Base-by-base conservation (phyloP, 2,329 filamentous ascomycete genomes). In the Colletotrichum trifolii region DNA sequence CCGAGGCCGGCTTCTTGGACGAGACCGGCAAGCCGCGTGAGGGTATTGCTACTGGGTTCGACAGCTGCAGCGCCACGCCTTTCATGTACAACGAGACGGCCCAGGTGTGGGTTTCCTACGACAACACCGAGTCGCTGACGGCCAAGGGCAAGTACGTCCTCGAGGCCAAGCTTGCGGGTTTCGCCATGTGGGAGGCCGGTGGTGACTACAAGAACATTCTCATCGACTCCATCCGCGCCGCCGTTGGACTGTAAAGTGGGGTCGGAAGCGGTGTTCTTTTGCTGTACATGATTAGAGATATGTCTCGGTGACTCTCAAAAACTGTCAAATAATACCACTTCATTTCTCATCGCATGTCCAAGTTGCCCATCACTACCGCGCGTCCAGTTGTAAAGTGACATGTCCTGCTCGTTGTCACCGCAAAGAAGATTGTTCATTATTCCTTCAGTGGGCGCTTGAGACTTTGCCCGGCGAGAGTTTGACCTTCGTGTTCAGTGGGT, bases 31-130 rank as follows among this genome's bases (percentile, higher is more conserved):
- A 66, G 40, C 63, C 63, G 12, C 36, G 33, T 9, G 10, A 57
- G 8, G 39, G 47, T 36, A 63, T 66, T 15, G 58, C 58, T 2
- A 17, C 35, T 4, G 63, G 63, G 12, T 66, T 39, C n/a, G 63
- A 66, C 47, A 49, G 53, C 58, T 66, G 63, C 63, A 66, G 63
- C 48, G 45, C 48, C 52, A 66, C 63, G 35, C 63, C 63, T 11
- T 66, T 25, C 36, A 49, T 63, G 1, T 66, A 63, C 53, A 53
- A 66, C 42, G 52, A 66, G 58, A 53, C 52, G 1, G 47, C 42
- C 4, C 63, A 66, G 36, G 33, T 66, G 47, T 66, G 63, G 63
- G 63, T 66, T 39, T 66, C 63, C n/a, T 66, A 66, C 53, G 63
- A 66, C 47, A 36, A 66, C 34, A 38, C 49, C 7, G 9, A 66